Evolutionary conservation across 2,329 filamentous ascomycete genomes (phyloP), one percentile per base, ranked within the genome.

Genomic region (Penicillium sp.): DNA sequence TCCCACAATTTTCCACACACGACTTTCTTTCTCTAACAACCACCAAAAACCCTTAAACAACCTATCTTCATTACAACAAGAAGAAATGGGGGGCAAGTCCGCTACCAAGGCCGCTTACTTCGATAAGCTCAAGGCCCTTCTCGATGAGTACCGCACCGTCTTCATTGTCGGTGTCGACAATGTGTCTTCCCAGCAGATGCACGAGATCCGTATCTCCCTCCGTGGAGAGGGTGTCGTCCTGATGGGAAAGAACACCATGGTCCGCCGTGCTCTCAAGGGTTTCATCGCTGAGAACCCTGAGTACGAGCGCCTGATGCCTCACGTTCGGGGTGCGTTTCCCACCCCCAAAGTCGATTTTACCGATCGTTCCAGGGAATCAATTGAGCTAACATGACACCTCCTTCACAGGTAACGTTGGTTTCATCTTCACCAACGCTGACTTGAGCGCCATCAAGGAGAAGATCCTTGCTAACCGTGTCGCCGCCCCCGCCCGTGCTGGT

Each of bases 241-340:
- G 79, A 97, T 97, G 93, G 93, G 92, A 75, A 97, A 96, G 87
- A 98, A 98, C 86, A 98, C 93, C 78, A 98, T 98, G 93, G 87
- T 95, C 73, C 93, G 93, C 76, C 91, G 93, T 81, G 95, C 93
- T 68, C 82, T 98, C 73, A 95, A 92, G 82, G 92, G 88, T 73
- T 95, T 98, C 81, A 73, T 96, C 68, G 46, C 67, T 75, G 93
- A 98, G 72, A 81, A 84, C 75, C 92, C 93, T 69, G 93, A 98
- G 81, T 98, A 95, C 81, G 93, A 97, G 83, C 89, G 91, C 75
- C 87, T 98, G 63, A 86, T 98, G 66, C 91, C 95, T 66, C 86
- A 86, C 80, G 88, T 98, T 80, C 91, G 85, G 81, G 93, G 80
- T 81, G 59, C 55, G 63, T 65, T 52, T 6, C 6, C 28, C 10